Conservation (phyloP, 2,329 filamentous ascomycete species). For the Epichloe sp. region DNA sequence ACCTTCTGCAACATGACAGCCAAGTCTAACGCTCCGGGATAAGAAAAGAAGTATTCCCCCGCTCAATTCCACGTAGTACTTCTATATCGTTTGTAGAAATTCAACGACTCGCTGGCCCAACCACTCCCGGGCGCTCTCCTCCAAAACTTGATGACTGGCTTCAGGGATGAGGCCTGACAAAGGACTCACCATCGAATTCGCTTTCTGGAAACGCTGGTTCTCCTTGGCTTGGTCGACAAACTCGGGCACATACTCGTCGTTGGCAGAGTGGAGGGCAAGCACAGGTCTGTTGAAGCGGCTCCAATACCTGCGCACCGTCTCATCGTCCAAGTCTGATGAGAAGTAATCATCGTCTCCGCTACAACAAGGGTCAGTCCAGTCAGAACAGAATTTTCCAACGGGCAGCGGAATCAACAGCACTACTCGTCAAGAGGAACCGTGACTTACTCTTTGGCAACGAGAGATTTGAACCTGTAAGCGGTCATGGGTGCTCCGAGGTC, state of each 20-base stretch:
- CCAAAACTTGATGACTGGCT: constrained; percentile 36
- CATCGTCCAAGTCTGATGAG: constrained; percentile 56
- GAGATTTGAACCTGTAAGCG: constrained; percentile 38
- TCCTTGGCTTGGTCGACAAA: constrained; percentile 44
- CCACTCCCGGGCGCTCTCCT: constrained; percentile 34
- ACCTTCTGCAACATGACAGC: too few species aligned
- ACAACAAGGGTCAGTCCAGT: not conserved
- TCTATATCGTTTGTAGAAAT: constrained; percentile 26
- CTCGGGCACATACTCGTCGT: constrained; percentile 52
- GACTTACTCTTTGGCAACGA: constrained; percentile 36
- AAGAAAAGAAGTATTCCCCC: not conserved
- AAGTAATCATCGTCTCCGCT: constrained; percentile 78
- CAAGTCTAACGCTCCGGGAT: not conserved
- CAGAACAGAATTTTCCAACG: not conserved
- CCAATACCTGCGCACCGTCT: constrained; percentile 51
- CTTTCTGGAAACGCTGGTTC: constrained; percentile 41
- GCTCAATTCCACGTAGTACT: constrained; percentile 1
- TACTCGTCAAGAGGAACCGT: not conserved
- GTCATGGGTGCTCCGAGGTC: constrained; percentile 33
- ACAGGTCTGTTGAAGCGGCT: constrained; percentile 45
- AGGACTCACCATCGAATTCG: constrained; percentile 32
- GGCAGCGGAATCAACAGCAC: not conserved
- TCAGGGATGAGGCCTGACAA: constrained; percentile 40
- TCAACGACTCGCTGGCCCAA: constrained; percentile 31
- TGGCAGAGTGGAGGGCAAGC: constrained; percentile 50